Percentiles rank a stretch among this genome's conserved stretches.
These are phyloP conservation scores for Ophiocordyceps robertsii DNA, from an alignment of 2,329 filamentous ascomycete genomes.

Conservation along the genomic window DNA sequence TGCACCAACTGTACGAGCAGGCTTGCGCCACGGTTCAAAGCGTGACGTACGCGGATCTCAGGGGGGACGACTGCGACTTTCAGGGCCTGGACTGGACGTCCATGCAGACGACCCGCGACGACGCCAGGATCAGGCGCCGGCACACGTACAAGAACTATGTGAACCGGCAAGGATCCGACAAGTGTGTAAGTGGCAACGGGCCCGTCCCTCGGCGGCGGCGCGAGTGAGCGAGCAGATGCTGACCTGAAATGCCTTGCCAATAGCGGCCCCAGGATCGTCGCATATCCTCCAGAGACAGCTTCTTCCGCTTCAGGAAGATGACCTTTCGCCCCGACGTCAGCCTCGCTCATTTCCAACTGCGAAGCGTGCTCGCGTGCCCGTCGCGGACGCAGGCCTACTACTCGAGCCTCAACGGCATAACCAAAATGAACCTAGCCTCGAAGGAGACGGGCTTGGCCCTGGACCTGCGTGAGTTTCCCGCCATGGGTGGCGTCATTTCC, in stretches of 20 bases:
- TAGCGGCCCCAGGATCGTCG: constrained; percentile 6
- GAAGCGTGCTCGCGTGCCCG: constrained; percentile 45
- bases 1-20: constrained; percentile 19
- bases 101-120: constrained; percentile 34
- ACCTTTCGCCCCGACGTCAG: constrained; percentile 38
- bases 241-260: background rate
- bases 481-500: constrained; percentile 28
- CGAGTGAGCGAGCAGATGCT: background rate
- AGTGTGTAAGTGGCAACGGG: constrained; percentile 27
- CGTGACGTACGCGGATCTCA: constrained; percentile 30
- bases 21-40: constrained; percentile 8
- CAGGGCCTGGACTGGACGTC: constrained; percentile 46
- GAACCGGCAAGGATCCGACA: constrained; percentile 34
- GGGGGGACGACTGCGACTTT: constrained; percentile 42
- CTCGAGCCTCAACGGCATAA: constrained; percentile 33
- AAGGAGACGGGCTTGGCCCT: constrained; percentile 30
- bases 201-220: background rate
- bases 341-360: constrained; percentile 53
- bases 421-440: constrained; percentile 37
- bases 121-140: constrained; percentile 33
- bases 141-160: constrained; percentile 44
- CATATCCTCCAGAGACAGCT: constrained; percentile 29
- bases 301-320: constrained; percentile 46
- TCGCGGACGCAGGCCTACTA: constrained; percentile 45
- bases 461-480: constrained; percentile 23